Evolutionary conservation across 2,329 filamentous ascomycete genomes (phyloP).

Genomic region (Rugonectria rugulosa): DNA sequence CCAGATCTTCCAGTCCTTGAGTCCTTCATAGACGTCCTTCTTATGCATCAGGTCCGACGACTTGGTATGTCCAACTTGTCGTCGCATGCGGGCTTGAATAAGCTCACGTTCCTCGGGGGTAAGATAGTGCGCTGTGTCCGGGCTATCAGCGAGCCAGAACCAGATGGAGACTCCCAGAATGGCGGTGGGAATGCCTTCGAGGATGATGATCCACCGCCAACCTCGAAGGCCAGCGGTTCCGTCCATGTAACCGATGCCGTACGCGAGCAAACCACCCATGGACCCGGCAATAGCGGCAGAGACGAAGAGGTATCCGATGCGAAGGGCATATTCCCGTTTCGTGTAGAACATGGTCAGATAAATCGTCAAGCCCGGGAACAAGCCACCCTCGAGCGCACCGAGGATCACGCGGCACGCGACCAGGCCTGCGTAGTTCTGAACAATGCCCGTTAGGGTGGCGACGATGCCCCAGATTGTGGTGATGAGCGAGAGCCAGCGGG

Average conservation of each 20-base stretch:
- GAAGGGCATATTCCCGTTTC: constrained; percentile 34
- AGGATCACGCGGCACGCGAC: constrained; percentile 54
- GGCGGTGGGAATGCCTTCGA: constrained; percentile 51
- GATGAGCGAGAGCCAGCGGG: constrained; percentile 38
- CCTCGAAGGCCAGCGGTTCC: constrained; percentile 29
- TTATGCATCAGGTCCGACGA: constrained; percentile 48
- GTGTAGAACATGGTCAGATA: constrained; percentile 41
- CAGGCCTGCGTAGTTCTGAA: constrained; percentile 42
- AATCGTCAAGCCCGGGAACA: constrained; percentile 49
- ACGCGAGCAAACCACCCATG: constrained; percentile 39
- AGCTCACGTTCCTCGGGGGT: constrained; percentile 56
- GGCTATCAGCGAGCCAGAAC: constrained; percentile 41
- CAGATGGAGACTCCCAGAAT: constrained; percentile 39
- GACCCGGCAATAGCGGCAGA: constrained; percentile 36
- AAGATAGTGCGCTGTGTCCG: constrained; percentile 63
- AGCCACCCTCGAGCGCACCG: constrained; percentile 55
- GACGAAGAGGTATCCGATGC: constrained; percentile 38
- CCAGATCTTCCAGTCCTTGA: constrained; percentile 68
- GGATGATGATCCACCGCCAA: constrained; percentile 68
- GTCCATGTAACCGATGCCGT: constrained; percentile 45
- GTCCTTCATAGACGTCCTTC: constrained; percentile 63
- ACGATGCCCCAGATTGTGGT: constrained; percentile 51
- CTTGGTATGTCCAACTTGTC: constrained; percentile 40
- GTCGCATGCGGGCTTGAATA: constrained; percentile 39
- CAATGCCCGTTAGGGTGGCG: constrained; percentile 56